These are phyloP conservation scores for Cordyceps cateniannulata DNA, from an alignment of 2,329 filamentous ascomycete genomes.

Conservation along the genomic window DNA sequence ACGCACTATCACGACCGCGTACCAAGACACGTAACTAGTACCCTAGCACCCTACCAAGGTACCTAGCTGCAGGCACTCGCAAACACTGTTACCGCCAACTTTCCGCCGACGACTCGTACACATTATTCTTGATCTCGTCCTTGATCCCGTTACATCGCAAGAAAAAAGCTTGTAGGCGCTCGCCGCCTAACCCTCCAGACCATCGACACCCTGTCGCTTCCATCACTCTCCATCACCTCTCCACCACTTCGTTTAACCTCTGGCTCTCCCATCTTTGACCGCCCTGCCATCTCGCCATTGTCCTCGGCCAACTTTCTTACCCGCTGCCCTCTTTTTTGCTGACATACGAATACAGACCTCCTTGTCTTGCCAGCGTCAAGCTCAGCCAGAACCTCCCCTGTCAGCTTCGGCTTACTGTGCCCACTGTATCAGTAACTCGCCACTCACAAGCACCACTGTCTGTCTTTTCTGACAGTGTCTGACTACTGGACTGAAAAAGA, in stretches of 20 bases:
- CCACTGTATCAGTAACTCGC: neutral
- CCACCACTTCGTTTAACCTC: neutral
- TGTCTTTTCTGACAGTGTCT: neutral
- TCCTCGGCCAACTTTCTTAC: neutral
- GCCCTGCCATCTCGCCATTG: neutral
- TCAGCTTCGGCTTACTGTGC: slow-evolving; percentile 4
- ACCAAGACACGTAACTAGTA: too few species aligned
- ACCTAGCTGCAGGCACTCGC: too few species aligned
- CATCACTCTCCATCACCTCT: neutral
- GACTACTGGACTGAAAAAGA: too few species aligned
- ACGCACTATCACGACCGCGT: too few species aligned
- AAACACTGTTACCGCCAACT: too few species aligned
- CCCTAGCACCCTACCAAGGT: too few species aligned
- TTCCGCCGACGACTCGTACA: too few species aligned
- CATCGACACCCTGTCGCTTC: too few species aligned
- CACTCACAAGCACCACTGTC: neutral
- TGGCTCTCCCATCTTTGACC: neutral
- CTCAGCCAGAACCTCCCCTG: neutral
- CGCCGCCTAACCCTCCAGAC: too few species aligned
- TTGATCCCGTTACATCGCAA: too few species aligned
- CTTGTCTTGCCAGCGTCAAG: neutral
- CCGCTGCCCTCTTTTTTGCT: neutral
- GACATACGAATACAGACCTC: neutral
- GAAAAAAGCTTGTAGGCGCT: too few species aligned
- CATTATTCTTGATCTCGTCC: too few species aligned